Base-by-base conservation (phyloP, 2,329 filamentous ascomycete species). In the Neophaeococcomyces aloes region DNA sequence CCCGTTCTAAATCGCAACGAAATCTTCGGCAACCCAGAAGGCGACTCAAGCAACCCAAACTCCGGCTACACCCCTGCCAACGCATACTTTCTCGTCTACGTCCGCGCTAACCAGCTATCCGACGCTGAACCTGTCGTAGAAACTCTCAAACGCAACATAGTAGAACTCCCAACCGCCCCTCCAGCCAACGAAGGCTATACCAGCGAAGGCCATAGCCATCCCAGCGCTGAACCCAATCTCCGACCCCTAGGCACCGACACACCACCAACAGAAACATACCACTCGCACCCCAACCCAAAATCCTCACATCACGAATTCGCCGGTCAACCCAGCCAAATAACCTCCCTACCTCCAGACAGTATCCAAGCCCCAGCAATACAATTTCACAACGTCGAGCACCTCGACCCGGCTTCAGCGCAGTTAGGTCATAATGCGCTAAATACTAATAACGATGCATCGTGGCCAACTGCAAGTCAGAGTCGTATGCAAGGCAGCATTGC, bases 101-200 rank as follows among this genome's bases (percentile, higher is more conserved):
- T 93, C n/a, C 72, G 75, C 33, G 82, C 83, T 41, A 67, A 76
- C 27, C 65, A 75, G 53, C 79, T 79, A 56, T 68, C 77, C 34
- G 61, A 74, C 13, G 61, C 75, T 11, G 13, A 7, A 15, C 18
- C 29, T 23, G 59, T 78, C 15, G 75, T 78, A 3, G 66, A 79
- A 47, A 72, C 75, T 2, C 70, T 79, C n/a, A 67, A 63, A 51
- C 64, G 72, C 38, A 62, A 72, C 5, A 17, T 32, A 3, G 27
- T 43, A 14, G n/a, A 15, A 7, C 38, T 30, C n/a, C 14, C 29
- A 33, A 7, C 29, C 6, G n/a, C 23, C 15, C 10, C 23, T 19
- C 4, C 7, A 6, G 7, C 17, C 33, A 21, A 19, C 15, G 33
- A 17, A 17, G 15, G 15, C 13, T 6, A 17, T 14, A n/a, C 31